Percentiles rank a stretch among this genome's conserved stretches.
phyloP scores from a whole-genome alignment of 306 rosid species.

The Cucurbita moschata region DNA sequence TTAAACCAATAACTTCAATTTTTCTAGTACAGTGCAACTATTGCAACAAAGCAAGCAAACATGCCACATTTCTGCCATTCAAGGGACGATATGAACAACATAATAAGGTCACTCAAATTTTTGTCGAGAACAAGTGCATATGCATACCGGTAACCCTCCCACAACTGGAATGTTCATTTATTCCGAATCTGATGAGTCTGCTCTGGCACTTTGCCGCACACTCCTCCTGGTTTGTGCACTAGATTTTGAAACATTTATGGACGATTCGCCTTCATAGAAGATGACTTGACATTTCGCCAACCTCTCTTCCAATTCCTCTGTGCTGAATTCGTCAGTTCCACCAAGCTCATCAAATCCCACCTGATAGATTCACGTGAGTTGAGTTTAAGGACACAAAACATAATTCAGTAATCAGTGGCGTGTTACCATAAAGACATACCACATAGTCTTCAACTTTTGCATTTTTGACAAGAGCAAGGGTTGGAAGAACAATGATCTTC shows the following conservation, averaged over 20 bases:
- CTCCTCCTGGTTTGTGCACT: constrained; percentile 33
- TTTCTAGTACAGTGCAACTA: background rate
- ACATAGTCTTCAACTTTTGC: constrained; percentile 94
- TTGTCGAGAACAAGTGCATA: background rate
- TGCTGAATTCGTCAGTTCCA: constrained; percentile 83
- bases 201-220: constrained; percentile 46
- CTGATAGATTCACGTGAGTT: constrained; percentile 25
- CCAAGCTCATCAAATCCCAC: constrained; percentile 98
- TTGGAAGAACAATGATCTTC: constrained; percentile 83
- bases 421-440: constrained; percentile 30
- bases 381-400: background rate
- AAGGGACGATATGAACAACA: background rate
- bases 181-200: constrained; percentile 89
- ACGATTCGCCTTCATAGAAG: constrained; percentile 70
- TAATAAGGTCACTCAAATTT: background rate
- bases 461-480: constrained; percentile 81
- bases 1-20: background rate
- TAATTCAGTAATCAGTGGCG: background rate
- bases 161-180: constrained; percentile 1
- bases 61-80: background rate
- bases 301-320: constrained; percentile 81
- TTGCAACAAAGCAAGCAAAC: background rate
- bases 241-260: constrained; percentile 37
- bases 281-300: constrained; percentile 79
- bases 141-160: background rate